Conservation (phyloP, 73 alveolate genomes). For the Halteria grandinella region DNA sequence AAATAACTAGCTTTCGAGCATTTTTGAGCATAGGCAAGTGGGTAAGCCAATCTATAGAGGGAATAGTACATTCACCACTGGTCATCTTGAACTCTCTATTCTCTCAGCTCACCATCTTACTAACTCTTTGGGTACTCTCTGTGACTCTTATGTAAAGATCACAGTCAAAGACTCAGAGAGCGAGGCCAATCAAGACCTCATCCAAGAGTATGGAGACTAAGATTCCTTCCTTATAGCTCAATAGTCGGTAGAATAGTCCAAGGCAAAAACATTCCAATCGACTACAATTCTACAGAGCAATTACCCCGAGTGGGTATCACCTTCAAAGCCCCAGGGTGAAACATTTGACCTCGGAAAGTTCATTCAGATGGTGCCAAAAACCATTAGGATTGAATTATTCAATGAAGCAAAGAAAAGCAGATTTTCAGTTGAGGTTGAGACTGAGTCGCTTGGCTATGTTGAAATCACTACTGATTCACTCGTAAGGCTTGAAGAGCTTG, state of each 20-base stretch:
- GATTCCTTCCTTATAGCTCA: conserved; percentile 22
- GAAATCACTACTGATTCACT: conserved; percentile 21
- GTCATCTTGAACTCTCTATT: conserved; percentile 1
- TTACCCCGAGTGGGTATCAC: conserved; percentile 35
- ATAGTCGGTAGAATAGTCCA: conserved; percentile 7
- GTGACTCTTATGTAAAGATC: conserved; percentile 42
- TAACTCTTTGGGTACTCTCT: background rate
- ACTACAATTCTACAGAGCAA: conserved; percentile 4
- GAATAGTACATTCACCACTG: conserved; percentile 30
- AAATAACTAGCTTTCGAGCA: background rate
- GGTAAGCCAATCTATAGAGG: background rate
- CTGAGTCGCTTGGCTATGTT: conserved; percentile 22
- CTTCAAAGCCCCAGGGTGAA: conserved; percentile 38
- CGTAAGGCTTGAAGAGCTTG: conserved; percentile 15
- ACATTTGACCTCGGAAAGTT: conserved; percentile 50
- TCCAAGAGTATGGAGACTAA: conserved; percentile 39
- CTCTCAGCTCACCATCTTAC: conserved; percentile 13
- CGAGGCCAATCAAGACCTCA: conserved; percentile 10
- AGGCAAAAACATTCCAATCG: background rate
- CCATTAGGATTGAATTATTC: conserved; percentile 24
- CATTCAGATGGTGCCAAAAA: conserved; percentile 22
- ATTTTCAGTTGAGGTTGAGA: conserved; percentile 16
- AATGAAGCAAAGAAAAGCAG: conserved; percentile 25
- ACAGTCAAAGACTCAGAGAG: conserved; percentile 22
- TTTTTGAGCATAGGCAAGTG: background rate